phyloP scores from a whole-genome alignment of 2,329 filamentous ascomycete species.

The Trichoderma atrobrunneum region DNA sequence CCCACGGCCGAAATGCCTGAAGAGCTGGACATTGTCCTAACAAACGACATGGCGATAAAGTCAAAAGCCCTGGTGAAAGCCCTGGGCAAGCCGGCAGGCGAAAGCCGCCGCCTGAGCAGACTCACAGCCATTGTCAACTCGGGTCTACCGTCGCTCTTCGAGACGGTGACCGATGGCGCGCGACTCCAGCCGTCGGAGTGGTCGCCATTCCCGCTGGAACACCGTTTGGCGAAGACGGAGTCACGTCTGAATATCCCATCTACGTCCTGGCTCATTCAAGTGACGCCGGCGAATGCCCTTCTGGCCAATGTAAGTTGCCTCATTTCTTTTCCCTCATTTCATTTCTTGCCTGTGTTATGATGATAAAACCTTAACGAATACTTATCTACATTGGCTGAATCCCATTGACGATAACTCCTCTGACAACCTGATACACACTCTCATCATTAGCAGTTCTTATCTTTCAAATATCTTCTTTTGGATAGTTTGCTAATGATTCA shows the following conservation, averaged over 20 bases:
- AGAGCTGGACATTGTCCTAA: constrained; percentile 48
- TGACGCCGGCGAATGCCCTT: constrained; percentile 88
- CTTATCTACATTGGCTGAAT: constrained; percentile 99
- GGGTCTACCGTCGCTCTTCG: constrained; percentile 64
- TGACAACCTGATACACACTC: constrained; percentile 77
- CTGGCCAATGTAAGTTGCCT: constrained; percentile 77
- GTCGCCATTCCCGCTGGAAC: constrained; percentile 61
- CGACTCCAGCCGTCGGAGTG: constrained; percentile 70
- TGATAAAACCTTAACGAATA: constrained; percentile 76
- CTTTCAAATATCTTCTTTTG: neutral
- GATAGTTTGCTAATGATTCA: constrained; percentile 19
- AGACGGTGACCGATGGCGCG: constrained; percentile 67
- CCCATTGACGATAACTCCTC: constrained; percentile 81
- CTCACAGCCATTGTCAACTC: constrained; percentile 69
- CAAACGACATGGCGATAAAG: constrained; percentile 56
- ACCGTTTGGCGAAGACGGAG: constrained; percentile 35
- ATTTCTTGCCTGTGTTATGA: constrained; percentile 60
- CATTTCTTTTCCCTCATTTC: constrained; percentile 18
- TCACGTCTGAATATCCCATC: constrained; percentile 45
- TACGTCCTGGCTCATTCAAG: constrained; percentile 74
- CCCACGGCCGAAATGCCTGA: constrained; percentile 23
- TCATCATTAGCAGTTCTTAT: constrained; percentile 7
- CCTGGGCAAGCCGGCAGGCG: constrained; percentile 32
- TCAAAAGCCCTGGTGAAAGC: constrained; percentile 52
- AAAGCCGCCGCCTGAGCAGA: constrained; percentile 47